phyloP scores from a whole-genome alignment of 192 early-diverging fungal species.

The Lobosporangium transversale region DNA sequence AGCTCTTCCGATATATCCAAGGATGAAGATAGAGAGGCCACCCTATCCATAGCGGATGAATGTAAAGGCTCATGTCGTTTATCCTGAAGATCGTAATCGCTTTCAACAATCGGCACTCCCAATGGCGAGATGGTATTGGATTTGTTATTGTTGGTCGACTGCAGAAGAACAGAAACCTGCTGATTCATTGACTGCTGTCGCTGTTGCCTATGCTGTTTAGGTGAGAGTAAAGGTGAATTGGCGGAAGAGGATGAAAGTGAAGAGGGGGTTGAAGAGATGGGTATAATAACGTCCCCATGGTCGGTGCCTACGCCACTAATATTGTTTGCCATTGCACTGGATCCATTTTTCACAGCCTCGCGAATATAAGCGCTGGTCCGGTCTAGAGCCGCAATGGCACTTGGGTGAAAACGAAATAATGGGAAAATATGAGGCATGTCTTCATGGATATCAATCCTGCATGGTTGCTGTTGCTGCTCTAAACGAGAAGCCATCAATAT shows the following conservation, averaged over 20 bases:
- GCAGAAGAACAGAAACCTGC: too few species aligned
- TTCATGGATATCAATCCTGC: constrained; percentile 40
- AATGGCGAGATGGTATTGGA: too few species aligned
- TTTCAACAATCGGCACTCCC: too few species aligned
- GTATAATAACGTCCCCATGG: constrained; percentile 14
- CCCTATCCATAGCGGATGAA: too few species aligned
- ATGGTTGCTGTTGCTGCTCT: constrained; percentile 33
- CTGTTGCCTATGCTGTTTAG: neutral
- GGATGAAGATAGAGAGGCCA: too few species aligned
- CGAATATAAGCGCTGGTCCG: constrained; percentile 32
- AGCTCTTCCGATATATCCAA: neutral
- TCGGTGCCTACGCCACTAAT: neutral
- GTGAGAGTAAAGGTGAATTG: neutral
- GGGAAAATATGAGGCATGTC: constrained; percentile 65
- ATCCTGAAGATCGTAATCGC: too few species aligned
- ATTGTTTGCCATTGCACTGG: neutral
- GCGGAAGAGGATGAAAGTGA: constrained; percentile 2
- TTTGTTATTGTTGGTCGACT: too few species aligned
- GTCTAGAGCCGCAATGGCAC: constrained; percentile 17
- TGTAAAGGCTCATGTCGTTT: too few species aligned
- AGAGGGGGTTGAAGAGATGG: constrained; percentile 19
- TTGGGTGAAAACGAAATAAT: constrained; percentile 45
- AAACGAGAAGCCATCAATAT: constrained; percentile 41
- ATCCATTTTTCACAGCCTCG: constrained; percentile 1
- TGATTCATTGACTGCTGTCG: too few species aligned